A percentile compares a stretch with the other conserved stretches of the same genome.
Evolutionary conservation across 768 basidiomycete genomes (phyloP).

Genomic region (Galerina marginata): DNA sequence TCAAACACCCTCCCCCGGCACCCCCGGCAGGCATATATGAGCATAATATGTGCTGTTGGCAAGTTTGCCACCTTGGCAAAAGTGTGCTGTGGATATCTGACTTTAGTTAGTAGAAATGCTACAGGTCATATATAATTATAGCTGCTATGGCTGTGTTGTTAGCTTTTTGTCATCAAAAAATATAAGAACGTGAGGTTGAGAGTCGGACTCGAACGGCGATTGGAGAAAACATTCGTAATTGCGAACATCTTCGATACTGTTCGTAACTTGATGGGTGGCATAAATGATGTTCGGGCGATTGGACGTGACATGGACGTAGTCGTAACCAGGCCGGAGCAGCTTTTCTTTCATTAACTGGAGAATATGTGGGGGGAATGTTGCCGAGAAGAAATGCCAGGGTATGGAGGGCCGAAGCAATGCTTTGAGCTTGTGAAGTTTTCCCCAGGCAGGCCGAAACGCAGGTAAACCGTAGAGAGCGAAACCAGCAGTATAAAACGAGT

Average conservation of each 20-base stretch:
- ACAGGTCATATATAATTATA: too few species aligned
- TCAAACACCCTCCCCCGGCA: too few species aligned
- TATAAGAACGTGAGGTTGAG: slow-evolving; percentile 10
- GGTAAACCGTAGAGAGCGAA: slow-evolving; percentile 21
- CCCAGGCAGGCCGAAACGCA: slow-evolving; percentile 32
- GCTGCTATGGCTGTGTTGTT: too few species aligned
- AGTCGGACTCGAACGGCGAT: neutral
- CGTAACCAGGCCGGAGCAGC: neutral
- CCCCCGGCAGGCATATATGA: too few species aligned
- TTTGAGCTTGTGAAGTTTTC: slow-evolving; percentile 18
- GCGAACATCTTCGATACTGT: slow-evolving; percentile 2
- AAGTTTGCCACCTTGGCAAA: too few species aligned
- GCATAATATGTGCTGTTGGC: too few species aligned
- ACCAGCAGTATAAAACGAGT: slow-evolving; percentile 28
- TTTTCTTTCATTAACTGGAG: slow-evolving; percentile 12
- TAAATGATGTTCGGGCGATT: slow-evolving; percentile 9
- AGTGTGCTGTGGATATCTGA: too few species aligned
- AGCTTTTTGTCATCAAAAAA: slow-evolving; percentile 1
- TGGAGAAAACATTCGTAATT: slow-evolving; percentile 14
- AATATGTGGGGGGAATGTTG: slow-evolving; percentile 29
- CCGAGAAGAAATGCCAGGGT: slow-evolving; percentile 23
- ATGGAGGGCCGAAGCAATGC: slow-evolving; percentile 10
- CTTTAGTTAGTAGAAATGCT: too few species aligned
- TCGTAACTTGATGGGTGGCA: slow-evolving; percentile 5
- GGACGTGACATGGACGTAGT: neutral